These are phyloP conservation scores for Penicillium diatomitis DNA, from an alignment of 495 filamentous ascomycete genomes.

Conservation along the genomic window DNA sequence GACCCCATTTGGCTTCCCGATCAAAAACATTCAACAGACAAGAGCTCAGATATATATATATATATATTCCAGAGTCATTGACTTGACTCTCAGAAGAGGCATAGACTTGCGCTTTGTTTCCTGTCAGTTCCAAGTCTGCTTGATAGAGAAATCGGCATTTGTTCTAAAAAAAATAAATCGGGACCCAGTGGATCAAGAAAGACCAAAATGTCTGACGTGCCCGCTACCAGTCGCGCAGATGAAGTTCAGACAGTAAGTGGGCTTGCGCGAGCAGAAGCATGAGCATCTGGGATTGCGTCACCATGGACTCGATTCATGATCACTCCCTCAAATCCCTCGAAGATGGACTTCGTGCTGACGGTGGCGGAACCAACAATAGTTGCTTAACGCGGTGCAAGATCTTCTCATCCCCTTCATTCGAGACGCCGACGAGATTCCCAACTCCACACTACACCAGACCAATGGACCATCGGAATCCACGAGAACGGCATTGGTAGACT, in stretches of 20 bases:
- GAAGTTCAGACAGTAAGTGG: conserved; percentile 39
- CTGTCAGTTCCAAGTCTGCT: too few relatives aligned
- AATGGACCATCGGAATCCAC: conserved; percentile 35
- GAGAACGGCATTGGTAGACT: conserved; percentile 57
- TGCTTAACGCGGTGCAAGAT: conserved; percentile 62
- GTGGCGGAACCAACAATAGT: conserved; percentile 32
- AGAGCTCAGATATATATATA: background rate
- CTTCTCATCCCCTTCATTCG: conserved; percentile 73
- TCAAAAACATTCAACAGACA: background rate
- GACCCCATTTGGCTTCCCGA: too few relatives aligned
- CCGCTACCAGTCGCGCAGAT: conserved; percentile 26
- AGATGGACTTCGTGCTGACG: background rate
- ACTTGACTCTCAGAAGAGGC: too few relatives aligned
- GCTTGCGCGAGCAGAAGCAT: background rate
- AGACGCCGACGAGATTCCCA: conserved; percentile 54
- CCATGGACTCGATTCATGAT: background rate
- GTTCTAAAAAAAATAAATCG: too few relatives aligned
- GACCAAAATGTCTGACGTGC: conserved; percentile 17
- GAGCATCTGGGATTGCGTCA: too few relatives aligned
- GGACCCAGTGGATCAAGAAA: background rate
- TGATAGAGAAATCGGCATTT: too few relatives aligned
- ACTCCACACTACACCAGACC: conserved; percentile 18
- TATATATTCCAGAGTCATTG: background rate
- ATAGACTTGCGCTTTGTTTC: too few relatives aligned
- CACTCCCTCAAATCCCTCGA: background rate